Percentiles rank a stretch among this genome's conserved stretches.
These are phyloP conservation scores for Didymella arachidicola DNA, from an alignment of 2,329 filamentous ascomycete species.

Conservation along the genomic window DNA sequence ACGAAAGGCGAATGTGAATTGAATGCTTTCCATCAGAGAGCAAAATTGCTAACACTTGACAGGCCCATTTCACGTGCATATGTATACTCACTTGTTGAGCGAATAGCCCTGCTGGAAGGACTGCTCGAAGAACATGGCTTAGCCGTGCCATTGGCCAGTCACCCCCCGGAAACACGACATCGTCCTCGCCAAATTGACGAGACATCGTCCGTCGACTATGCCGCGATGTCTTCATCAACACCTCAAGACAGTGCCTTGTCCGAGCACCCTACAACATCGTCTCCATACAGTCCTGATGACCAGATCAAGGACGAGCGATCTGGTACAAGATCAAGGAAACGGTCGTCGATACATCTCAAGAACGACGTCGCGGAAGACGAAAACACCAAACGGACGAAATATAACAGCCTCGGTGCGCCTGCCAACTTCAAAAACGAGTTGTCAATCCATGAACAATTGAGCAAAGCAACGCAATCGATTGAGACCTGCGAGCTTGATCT, in stretches of 20 bases:
- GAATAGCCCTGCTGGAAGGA: conserved; percentile 61
- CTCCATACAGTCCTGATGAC: not conserved
- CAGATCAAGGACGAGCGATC: not conserved
- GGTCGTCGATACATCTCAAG: not conserved
- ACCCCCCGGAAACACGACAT: conserved; percentile 61
- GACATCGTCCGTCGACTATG: not conserved
- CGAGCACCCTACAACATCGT: not conserved
- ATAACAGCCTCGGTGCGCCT: conserved; percentile 1
- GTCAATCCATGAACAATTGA: not conserved
- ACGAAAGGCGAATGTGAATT: conserved; percentile 62
- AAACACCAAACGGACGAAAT: not conserved
- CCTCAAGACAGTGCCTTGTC: not conserved
- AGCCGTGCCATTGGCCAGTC: conserved; percentile 59
- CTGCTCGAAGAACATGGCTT: conserved; percentile 62
- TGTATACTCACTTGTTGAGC: conserved; percentile 64
- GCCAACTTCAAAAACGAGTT: not conserved
- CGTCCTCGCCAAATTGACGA: not conserved
- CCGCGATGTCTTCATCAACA: not conserved
- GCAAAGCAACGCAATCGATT: not conserved
- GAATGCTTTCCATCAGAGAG: not conserved
- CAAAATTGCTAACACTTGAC: conserved; percentile 15
- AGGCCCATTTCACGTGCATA: conserved; percentile 67
- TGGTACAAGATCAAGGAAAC: not conserved
- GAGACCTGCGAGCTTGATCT: not conserved
- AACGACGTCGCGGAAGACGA: not conserved